Evolutionary conservation across 768 basidiomycete genomes (phyloP), one percentile per base, ranked within the genome.

Genomic region (Udeniomyces megalosporus): DNA sequence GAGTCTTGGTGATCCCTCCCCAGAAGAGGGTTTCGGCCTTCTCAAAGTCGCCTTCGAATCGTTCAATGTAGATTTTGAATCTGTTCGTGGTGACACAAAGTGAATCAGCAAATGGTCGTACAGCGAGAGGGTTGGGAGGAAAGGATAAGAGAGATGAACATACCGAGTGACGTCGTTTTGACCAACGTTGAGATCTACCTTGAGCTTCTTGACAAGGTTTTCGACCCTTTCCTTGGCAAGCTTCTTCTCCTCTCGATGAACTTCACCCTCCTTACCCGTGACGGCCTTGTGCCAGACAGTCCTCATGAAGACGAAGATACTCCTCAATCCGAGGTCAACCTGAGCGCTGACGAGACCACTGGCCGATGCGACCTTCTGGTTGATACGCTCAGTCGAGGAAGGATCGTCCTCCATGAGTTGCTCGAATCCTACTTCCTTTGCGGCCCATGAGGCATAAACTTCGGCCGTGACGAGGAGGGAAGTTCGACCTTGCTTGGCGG

Each of bases 391-490:
- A 22, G 2, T 42, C 35, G n/a, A 56, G 55, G 22, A n/a, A 7
- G 58, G 57, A 29, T 45, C 69, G 7, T 69, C 71, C 53, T 74
- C 73, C 42, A 72, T 71, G 11, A 73, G 35, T 65, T 70, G 73
- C 5, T 71, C 71, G 72, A 71, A 73, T 11, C 73, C 73, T 28
- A 74, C 69, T 62, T 74, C 73, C 42, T 70, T 62, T 2, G 73
- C 72, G 12, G 73, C 72, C 73, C 73, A 73, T 0, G 70, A 71
- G 0, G 72, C 50, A 59, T 74, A 74, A 17, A 73, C 69, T 60
- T 73, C 73, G 32, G 72, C 70, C 4, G 71, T 70, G 22, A 71
- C 71, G 44, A 73, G 67, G 10, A 71, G 62, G 2, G 69, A 65
- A 1, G 69, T 68, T 35, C 68, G 58, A 31, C 69, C 70, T 29